Evolutionary conservation across 352 stramenopile species (phyloP).

Genomic region (Phytopythium sindhum): DNA sequence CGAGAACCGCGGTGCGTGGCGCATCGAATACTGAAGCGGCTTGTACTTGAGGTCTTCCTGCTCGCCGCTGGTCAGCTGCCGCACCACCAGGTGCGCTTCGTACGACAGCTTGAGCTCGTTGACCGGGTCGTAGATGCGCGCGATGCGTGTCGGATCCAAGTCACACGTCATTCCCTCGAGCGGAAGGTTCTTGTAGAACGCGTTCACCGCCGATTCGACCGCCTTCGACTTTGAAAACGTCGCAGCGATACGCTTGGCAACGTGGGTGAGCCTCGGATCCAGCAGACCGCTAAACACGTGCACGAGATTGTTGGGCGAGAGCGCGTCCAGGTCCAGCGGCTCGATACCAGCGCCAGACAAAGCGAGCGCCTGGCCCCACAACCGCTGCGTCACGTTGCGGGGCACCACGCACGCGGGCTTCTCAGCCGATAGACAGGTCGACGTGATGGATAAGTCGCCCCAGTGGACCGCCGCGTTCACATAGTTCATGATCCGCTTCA

Average conservation of each 20-base stretch:
- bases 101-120: slow-evolving; percentile 75
- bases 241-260: slow-evolving; percentile 32
- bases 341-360: slow-evolving; percentile 32
- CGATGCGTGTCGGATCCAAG: slow-evolving; percentile 55
- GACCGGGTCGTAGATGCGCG: slow-evolving; percentile 58
- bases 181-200: slow-evolving; percentile 66
- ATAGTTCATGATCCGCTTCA: slow-evolving; percentile 33
- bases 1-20: slow-evolving; percentile 44
- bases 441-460: slow-evolving; percentile 54
- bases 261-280: slow-evolving; percentile 24
- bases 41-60: slow-evolving; percentile 62
- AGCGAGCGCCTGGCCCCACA: slow-evolving; percentile 57
- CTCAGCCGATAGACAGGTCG: slow-evolving; percentile 35
- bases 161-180: slow-evolving; percentile 69
- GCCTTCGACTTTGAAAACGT: slow-evolving; percentile 39
- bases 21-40: slow-evolving; percentile 62
- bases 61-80: slow-evolving; percentile 29
- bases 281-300: slow-evolving; percentile 40
- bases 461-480: slow-evolving; percentile 46
- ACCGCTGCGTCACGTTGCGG: slow-evolving; percentile 29
- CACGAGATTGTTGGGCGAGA: slow-evolving; percentile 31
- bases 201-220: slow-evolving; percentile 42
- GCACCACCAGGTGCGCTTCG: slow-evolving; percentile 58
- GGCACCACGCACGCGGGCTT: slow-evolving; percentile 53
- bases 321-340: slow-evolving; percentile 37